Conservation (phyloP, 2,329 filamentous ascomycete species). For the Tolypocladium ophioglossoides region DNA sequence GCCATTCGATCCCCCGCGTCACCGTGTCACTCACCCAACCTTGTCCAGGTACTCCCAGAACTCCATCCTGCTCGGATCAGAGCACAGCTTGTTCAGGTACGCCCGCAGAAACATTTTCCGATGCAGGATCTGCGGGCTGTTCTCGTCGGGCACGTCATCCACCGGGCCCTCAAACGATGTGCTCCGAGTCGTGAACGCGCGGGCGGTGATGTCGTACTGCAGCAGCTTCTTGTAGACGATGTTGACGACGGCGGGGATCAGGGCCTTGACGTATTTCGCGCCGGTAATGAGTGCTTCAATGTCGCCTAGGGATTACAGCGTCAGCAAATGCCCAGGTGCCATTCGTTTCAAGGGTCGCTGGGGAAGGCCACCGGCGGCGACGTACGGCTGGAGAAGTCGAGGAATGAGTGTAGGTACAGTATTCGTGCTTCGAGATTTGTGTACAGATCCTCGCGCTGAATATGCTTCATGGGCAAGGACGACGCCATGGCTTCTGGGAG, state of each 20-base stretch:
- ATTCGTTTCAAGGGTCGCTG: not conserved
- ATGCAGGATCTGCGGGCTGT: constrained; percentile 64
- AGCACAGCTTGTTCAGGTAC: constrained; percentile 65
- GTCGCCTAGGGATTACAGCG: constrained; percentile 41
- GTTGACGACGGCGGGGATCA: constrained; percentile 75
- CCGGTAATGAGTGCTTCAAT: constrained; percentile 60
- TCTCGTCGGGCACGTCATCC: constrained; percentile 52
- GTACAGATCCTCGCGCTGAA: constrained; percentile 62
- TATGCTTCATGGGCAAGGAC: constrained; percentile 38
- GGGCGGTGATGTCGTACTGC: constrained; percentile 71
- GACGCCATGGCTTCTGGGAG: constrained; percentile 12
- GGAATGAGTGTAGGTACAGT: constrained; percentile 63
- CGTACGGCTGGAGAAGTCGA: constrained; percentile 63
- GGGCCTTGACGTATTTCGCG: constrained; percentile 67
- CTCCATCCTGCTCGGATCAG: constrained; percentile 62
- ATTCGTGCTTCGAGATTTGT: constrained; percentile 59
- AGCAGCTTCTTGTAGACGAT: constrained; percentile 77
- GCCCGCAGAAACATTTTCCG: constrained; percentile 71
- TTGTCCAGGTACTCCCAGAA: constrained; percentile 82
- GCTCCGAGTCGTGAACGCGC: constrained; percentile 56
- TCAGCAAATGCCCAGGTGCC: not conserved
- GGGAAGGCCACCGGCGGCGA: constrained; percentile 1
- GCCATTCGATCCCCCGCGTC: not conserved
- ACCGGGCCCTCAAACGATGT: constrained; percentile 58
- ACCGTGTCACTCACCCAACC: constrained; percentile 50